Percentiles rank a stretch among this genome's conserved stretches.
Evolutionary conservation across 805 yeast species (phyloP).

Genomic region (Lachancea kluyveri): DNA sequence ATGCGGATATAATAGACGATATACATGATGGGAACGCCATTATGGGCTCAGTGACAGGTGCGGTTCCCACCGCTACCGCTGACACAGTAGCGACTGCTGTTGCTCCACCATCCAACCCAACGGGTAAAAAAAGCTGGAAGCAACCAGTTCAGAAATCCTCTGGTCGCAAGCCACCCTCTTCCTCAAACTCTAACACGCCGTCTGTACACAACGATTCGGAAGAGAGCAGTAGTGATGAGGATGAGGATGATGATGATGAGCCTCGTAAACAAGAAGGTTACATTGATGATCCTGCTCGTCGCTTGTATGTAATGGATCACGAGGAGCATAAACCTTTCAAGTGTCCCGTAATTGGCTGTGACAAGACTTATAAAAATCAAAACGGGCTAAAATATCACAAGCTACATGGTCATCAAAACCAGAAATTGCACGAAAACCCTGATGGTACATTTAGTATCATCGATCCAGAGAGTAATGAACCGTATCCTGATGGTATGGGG

Average conservation of each 20-base stretch:
- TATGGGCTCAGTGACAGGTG: constrained; percentile 7
- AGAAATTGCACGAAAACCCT: constrained; percentile 79
- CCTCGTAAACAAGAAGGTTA: constrained; percentile 47
- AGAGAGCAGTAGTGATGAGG: constrained; percentile 17
- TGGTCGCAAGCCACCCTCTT: constrained; percentile 1
- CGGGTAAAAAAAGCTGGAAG: constrained; percentile 6
- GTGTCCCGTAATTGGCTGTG: constrained; percentile 98
- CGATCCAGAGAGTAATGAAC: constrained; percentile 84
- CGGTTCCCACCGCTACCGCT: too few species aligned
- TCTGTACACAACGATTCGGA: constrained; percentile 6
- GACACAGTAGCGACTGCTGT: too few species aligned
- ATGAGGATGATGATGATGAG: constrained; percentile 17
- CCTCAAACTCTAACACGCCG: constrained; percentile 4
- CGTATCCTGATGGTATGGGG: constrained; percentile 89
- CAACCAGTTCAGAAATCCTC: constrained; percentile 5
- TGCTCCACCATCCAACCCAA: constrained; percentile 4
- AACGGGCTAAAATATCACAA: constrained; percentile 95
- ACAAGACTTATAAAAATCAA: constrained; percentile 94
- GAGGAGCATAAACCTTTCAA: constrained; percentile 92
- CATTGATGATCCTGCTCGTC: constrained; percentile 95
- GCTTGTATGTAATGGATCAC: constrained; percentile 83
- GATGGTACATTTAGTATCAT: constrained; percentile 91
- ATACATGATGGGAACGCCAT: constrained; percentile 7
- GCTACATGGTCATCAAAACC: constrained; percentile 95
- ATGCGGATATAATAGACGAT: constrained; percentile 16